phyloP scores from a whole-genome alignment of 1,139 yeast species.

The Sugiyamaella castrensis region DNA sequence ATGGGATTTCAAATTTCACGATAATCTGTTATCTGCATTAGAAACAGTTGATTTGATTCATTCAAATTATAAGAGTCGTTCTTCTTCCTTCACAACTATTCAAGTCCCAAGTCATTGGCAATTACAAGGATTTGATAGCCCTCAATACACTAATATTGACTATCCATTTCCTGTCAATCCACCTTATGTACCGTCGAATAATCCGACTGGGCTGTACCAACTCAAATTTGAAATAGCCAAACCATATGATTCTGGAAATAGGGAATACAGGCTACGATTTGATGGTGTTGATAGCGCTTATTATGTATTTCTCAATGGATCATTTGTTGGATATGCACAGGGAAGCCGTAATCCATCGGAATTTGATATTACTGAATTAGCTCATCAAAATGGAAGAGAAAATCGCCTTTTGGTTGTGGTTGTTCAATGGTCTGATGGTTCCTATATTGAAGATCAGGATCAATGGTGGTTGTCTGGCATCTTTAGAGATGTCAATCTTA shows the following conservation, averaged over 20 bases:
- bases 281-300: conserved; percentile 41
- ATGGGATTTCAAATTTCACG: conserved; percentile 35
- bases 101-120: conserved; percentile 43
- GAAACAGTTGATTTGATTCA: conserved; percentile 19
- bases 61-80: not conserved
- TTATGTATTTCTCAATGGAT: conserved; percentile 36
- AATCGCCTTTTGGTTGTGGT: conserved; percentile 33
- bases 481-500: conserved; percentile 26
- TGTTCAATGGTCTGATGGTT: conserved; percentile 38
- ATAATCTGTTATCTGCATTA: conserved; percentile 31
- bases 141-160: conserved; percentile 38
- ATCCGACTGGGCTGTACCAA: conserved; percentile 40
- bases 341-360: conserved; percentile 40
- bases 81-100: conserved; percentile 22
- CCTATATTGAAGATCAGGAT: conserved; percentile 41
- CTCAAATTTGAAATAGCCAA: conserved; percentile 21
- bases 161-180: conserved; percentile 40
- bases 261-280: conserved; percentile 31
- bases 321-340: conserved; percentile 36
- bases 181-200: conserved; percentile 37
- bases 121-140: conserved; percentile 38
- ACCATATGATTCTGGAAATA: conserved; percentile 16
- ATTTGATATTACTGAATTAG: conserved; percentile 30
- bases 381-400: conserved; percentile 12
- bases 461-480: conserved; percentile 42